Base-by-base conservation (phyloP, 352 stramenopile species). In the Blastocystis sp. region DNA sequence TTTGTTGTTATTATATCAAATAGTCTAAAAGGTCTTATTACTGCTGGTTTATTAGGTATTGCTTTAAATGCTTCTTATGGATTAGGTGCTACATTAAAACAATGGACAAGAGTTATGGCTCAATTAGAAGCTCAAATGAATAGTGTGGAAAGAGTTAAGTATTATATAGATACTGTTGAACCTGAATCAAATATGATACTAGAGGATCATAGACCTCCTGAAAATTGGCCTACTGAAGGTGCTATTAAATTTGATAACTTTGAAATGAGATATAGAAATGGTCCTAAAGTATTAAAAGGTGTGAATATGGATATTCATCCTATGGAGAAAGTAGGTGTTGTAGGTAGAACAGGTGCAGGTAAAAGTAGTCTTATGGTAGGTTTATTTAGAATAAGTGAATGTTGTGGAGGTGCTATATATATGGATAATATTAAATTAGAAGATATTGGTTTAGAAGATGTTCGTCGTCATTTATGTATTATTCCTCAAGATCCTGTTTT, bases 401-500 rank as follows among this genome's bases (percentile, higher is more conserved):
- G 91, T 27, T 78, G 79, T 47, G 72, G 70, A 16, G 87, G 87
- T 13, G 71, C 67, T 7, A 84, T 95, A 41, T 34, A 81, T 18
- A 77, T 95, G 43, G 84, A 94, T 71, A 84, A 82, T 10, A 71
- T 91, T 10, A 80, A 94, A 65, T 66, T 90, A 2, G 57, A 69
- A 7, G 77, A 66, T 13, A 49, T 95, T 0, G 73, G 77, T 9
- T 69, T 95, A 37, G 72, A 68, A 4, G 81, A 85, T 49, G 73
- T 94, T 36, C 76, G 84, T 49, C 73, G 78, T 19, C 74, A 73
- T 11, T 68, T 93, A n/a, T 78, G 83, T 0, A 90, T 94, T 36
- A 92, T 96, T 42, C 84, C 87, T n/a, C 86, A 94, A 64, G 79
- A 80, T 67, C 86, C 78, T 33, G 77, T 85, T 31, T 68, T 95